Conservation (phyloP, 179 eudicot species). For the Carnegiea gigantea region DNA sequence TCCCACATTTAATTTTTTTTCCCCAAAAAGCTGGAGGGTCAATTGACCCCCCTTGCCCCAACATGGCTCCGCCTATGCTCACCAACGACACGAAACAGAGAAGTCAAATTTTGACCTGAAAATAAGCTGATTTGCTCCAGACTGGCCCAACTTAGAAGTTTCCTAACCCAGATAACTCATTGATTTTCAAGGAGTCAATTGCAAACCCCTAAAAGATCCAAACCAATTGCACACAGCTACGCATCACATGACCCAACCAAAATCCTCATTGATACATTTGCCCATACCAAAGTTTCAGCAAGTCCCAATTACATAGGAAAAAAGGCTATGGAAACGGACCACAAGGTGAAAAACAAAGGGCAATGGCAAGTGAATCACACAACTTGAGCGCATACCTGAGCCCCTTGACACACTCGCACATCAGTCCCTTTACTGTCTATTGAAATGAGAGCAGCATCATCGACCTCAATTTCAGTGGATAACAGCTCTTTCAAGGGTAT, state of each 20-base stretch:
- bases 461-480: constrained; percentile 77
- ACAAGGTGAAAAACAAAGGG: not conserved
- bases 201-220: not conserved
- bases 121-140: no score
- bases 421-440: constrained; percentile 95
- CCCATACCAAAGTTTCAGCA: not conserved
- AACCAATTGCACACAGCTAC: not conserved
- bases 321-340: not conserved
- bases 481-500: constrained; percentile 84
- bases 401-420: constrained; percentile 94
- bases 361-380: not conserved
- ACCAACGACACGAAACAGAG: no score
- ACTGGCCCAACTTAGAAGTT: no score
- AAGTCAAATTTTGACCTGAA: not conserved
- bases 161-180: no score
- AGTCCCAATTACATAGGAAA: not conserved
- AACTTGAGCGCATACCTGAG: constrained; percentile 54
- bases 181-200: no score
- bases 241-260: not conserved
- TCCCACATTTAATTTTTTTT: no score
- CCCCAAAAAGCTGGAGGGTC: no score
- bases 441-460: constrained; percentile 94
- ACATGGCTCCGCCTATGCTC: no score
- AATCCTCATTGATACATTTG: not conserved
- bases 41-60: no score